phyloP scores from a whole-genome alignment of 208 protist genomes.

The Acanthamoeba sp. region DNA sequence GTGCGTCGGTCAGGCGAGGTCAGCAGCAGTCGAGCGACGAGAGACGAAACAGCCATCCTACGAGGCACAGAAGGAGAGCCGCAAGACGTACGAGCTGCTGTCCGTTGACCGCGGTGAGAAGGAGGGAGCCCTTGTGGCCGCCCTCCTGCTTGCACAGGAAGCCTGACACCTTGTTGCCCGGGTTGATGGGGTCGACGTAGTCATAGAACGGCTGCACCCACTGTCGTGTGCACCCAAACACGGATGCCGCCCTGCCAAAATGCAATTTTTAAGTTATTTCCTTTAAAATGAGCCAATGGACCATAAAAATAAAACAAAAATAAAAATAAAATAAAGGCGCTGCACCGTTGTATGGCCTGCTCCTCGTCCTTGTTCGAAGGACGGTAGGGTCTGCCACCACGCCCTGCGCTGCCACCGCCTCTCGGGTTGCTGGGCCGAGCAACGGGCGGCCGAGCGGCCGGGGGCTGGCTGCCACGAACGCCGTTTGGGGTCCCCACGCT shows the following conservation, averaged over 20 bases:
- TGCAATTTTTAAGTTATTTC: background rate
- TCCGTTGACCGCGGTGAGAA: background rate
- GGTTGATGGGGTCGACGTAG: background rate
- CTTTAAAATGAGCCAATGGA: background rate
- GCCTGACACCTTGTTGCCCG: background rate
- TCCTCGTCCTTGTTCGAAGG: background rate
- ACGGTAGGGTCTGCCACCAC: background rate
- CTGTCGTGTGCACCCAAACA: background rate
- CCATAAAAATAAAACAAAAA: background rate
- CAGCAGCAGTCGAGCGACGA: background rate
- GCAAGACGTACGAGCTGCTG: background rate
- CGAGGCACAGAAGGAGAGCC: too few species aligned
- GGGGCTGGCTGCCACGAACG: background rate
- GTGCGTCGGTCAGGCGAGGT: background rate
- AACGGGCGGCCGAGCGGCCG: background rate
- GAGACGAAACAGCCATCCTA: too few species aligned
- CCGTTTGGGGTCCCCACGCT: background rate
- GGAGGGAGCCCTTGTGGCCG: background rate
- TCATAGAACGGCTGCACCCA: background rate
- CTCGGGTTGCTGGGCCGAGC: background rate
- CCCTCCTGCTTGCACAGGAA: constrained; percentile 49
- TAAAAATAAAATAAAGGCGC: background rate
- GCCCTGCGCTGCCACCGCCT: background rate
- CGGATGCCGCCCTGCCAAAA: background rate
- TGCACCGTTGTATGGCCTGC: background rate